These are phyloP conservation scores for Cardiospermum halicacabum DNA, from an alignment of 345 rosid genomes.

Conservation along the genomic window DNA sequence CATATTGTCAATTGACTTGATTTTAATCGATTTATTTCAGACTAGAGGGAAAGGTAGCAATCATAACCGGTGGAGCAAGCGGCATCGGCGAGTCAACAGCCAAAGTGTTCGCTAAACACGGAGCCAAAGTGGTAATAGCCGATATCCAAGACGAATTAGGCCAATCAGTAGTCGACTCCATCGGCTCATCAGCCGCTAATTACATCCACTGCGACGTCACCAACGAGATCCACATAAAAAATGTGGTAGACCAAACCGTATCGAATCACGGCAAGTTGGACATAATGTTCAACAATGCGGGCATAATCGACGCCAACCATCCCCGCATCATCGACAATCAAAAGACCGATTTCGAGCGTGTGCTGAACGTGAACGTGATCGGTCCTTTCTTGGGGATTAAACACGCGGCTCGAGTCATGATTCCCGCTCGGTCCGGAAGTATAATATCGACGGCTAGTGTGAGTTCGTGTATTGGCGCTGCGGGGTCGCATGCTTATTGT, in stretches of 20 bases:
- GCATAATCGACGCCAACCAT: slow-evolving; percentile 23
- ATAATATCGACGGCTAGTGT: slow-evolving; percentile 35
- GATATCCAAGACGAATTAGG: slow-evolving; percentile 28
- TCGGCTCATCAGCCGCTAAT: slow-evolving; percentile 20
- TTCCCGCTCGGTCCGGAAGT: slow-evolving; percentile 30
- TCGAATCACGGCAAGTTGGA: slow-evolving; percentile 36
- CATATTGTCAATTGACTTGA: too few species aligned
- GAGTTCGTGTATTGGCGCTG: slow-evolving; percentile 17
- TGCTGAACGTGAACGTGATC: slow-evolving; percentile 26
- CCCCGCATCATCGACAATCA: slow-evolving; percentile 33
- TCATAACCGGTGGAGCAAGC: slow-evolving; percentile 33
- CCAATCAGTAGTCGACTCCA: slow-evolving; percentile 14
- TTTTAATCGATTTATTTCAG: too few species aligned
- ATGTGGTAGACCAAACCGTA: slow-evolving; percentile 26
- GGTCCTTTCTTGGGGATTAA: slow-evolving; percentile 44
- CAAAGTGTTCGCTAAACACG: slow-evolving; percentile 18
- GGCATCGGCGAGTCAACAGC: slow-evolving; percentile 29
- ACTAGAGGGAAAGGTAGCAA: slow-evolving; percentile 32
- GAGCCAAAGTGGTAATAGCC: slow-evolving; percentile 31
- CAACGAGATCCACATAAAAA: slow-evolving; percentile 25
- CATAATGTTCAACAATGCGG: slow-evolving; percentile 44
- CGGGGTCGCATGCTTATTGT: slow-evolving; percentile 34
- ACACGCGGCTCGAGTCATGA: slow-evolving; percentile 39
- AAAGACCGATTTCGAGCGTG: slow-evolving; percentile 37
- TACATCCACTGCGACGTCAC: slow-evolving; percentile 34